Evolutionary conservation across 164 flowering plant species (phyloP), one percentile per base, ranked within the genome.

Genomic region (Hamamelis virginiana): DNA sequence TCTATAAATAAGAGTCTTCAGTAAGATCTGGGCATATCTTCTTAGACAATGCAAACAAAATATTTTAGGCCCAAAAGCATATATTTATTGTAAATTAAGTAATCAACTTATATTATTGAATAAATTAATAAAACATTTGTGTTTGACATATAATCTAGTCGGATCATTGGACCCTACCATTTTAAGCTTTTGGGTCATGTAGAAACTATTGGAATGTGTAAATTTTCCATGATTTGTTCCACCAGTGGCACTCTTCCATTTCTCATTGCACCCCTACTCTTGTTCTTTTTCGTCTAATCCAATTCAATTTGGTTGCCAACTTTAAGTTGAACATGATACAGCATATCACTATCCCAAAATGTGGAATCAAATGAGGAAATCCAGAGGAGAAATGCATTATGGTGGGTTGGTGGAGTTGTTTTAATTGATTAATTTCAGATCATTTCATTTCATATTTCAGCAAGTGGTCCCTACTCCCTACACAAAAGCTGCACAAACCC

Each of bases 1-100:
- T 66, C 67, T 41, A 56, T 33, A 23, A 33, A 6, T 11, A 50
- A 66, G 18, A 57, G 51, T 46, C 22, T 48, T 45, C 68, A 38
- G 38, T 5, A 28, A 58, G 65, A 65, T 72, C 65, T 72, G 28
- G 55, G 48, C 64, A 71, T 25, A 64, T 60, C 22, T 28, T 26
- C 14, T 26, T 18, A 10, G 3, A 13, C 52, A 13, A 25, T 65
- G 33, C 23, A 63, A 63, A 22, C 8, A 19, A 33, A 57, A 23
- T 57, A 57, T 57, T 9, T 57, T 57, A 57, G 11, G 16, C 25
- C 33, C 13, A 57, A 57, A 57, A 57, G 33, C 60, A 57, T 25
- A 57, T 25, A 22, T 55, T 55, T 57, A 25, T 38, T 21, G 33
- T 38, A 23, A 19, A 57, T 2, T 57, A 26, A 23, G n/a, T 57